A percentile compares a stretch with the other conserved stretches of the same genome.
These are phyloP conservation scores for cucumber (Cucumis sativus) DNA, from an alignment of 306 rosid genomes.

Conservation along the genomic window DNA sequence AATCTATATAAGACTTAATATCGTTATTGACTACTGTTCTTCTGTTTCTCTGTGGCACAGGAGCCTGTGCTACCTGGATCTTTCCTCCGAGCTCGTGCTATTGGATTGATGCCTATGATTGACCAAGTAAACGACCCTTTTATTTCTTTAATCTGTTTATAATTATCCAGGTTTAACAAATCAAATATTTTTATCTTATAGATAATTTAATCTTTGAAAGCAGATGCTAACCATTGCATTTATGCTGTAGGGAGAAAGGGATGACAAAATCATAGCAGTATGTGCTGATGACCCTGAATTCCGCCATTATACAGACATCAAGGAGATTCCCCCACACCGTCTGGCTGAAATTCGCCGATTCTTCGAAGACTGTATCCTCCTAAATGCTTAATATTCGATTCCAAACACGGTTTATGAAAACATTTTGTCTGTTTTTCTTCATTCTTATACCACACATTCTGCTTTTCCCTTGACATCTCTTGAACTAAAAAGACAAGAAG, in stretches of 20 bases:
- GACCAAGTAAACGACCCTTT: conserved; percentile 53
- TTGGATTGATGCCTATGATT: conserved; percentile 97
- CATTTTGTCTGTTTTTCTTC: background rate
- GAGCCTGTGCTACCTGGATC: conserved; percentile 86
- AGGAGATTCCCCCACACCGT: conserved; percentile 89
- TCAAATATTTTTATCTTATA: background rate
- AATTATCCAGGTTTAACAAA: background rate
- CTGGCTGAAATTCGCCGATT: conserved; percentile 90
- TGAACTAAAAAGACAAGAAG: conserved; percentile 65
- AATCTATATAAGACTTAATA: background rate
- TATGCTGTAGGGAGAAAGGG: conserved; percentile 75
- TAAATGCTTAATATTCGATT: conserved; percentile 3
- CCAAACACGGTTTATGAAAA: background rate
- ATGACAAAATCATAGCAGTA: conserved; percentile 98
- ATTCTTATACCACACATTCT: background rate
- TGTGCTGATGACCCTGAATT: conserved; percentile 97
- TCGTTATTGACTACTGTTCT: background rate
- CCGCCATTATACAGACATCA: conserved; percentile 73
- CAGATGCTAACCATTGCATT: background rate
- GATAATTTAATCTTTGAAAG: background rate
- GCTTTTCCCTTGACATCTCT: conserved; percentile 34
- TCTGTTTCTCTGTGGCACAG: conserved; percentile 23
- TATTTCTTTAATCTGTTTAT: background rate
- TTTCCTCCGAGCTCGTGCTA: conserved; percentile 98
- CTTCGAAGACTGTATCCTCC: conserved; percentile 94